Percentiles rank a stretch among this genome's conserved stretches.
Evolutionary conservation across 2,329 filamentous ascomycete species (phyloP).

Genomic region (Setomelanomma holmii): DNA sequence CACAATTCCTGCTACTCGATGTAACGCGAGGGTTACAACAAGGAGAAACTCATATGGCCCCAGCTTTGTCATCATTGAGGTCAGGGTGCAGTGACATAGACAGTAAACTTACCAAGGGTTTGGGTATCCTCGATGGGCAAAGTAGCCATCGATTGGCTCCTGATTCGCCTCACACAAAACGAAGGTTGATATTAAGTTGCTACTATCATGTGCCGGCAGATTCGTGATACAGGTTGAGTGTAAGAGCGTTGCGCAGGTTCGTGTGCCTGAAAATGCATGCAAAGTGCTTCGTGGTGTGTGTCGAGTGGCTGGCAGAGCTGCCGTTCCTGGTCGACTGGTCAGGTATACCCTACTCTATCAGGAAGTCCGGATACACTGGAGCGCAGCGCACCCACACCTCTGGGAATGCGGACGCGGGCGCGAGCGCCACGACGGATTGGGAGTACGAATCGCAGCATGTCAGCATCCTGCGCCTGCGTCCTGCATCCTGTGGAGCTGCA

Average conservation of each 20-base stretch:
- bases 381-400: neutral
- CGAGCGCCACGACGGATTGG: neutral
- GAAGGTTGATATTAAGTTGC: neutral
- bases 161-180: neutral
- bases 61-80: constrained; percentile 42
- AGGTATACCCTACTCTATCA: neutral
- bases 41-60: constrained; percentile 43
- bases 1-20: constrained; percentile 27
- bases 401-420: neutral
- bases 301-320: neutral
- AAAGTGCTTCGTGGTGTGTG: neutral
- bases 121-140: neutral
- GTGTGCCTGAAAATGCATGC: neutral
- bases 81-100: neutral
- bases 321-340: neutral
- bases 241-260: neutral
- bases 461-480: neutral
- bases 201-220: neutral
- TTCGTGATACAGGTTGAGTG: neutral
- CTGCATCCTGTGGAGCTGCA: neutral
- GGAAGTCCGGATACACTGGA: neutral
- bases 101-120: neutral
- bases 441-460: neutral
- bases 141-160: neutral
- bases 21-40: neutral